phyloP scores from a whole-genome alignment of 2,329 filamentous ascomycete species.

The Tricladium varicosporioides region DNA sequence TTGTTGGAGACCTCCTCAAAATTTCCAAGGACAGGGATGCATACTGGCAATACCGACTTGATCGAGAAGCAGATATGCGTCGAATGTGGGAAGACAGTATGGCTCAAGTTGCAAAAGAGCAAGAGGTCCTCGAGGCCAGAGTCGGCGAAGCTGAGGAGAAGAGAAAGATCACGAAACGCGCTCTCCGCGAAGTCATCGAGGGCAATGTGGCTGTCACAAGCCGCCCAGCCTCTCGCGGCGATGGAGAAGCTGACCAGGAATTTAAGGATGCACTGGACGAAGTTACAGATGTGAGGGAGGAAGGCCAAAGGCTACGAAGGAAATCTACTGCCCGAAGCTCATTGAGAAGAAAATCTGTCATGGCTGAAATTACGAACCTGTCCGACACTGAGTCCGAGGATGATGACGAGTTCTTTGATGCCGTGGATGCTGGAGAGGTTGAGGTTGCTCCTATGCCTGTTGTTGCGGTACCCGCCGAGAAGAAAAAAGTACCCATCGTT shows the following conservation, averaged over 20 bases:
- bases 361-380: slow-evolving; percentile 69
- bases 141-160: slow-evolving; percentile 90
- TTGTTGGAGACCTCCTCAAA: slow-evolving; percentile 82
- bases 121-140: slow-evolving; percentile 83
- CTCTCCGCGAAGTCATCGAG: slow-evolving; percentile 81
- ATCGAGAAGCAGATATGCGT: slow-evolving; percentile 86
- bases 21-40: slow-evolving; percentile 93
- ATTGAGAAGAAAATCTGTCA: slow-evolving; percentile 59
- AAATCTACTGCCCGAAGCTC: slow-evolving; percentile 44
- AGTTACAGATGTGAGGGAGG: slow-evolving; percentile 9
- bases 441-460: slow-evolving; percentile 67
- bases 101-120: slow-evolving; percentile 92
- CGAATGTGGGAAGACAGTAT: slow-evolving; percentile 99
- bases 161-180: slow-evolving; percentile 83
- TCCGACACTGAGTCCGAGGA: slow-evolving; percentile 76
- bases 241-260: slow-evolving; percentile 20
- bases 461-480: slow-evolving; percentile 31
- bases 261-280: slow-evolving; percentile 37
- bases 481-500: slow-evolving; percentile 44
- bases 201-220: slow-evolving; percentile 50
- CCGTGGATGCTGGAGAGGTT: slow-evolving; percentile 88
- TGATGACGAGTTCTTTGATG: slow-evolving; percentile 95
- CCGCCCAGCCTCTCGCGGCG: slow-evolving; percentile 27
- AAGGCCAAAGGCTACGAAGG: slow-evolving; percentile 24
- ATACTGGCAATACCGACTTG: slow-evolving; percentile 94